Percentiles rank a stretch among this genome's conserved stretches.
These are phyloP conservation scores for Trichophyton benhamiae DNA, from an alignment of 2,329 filamentous ascomycete genomes.

Conservation along the genomic window DNA sequence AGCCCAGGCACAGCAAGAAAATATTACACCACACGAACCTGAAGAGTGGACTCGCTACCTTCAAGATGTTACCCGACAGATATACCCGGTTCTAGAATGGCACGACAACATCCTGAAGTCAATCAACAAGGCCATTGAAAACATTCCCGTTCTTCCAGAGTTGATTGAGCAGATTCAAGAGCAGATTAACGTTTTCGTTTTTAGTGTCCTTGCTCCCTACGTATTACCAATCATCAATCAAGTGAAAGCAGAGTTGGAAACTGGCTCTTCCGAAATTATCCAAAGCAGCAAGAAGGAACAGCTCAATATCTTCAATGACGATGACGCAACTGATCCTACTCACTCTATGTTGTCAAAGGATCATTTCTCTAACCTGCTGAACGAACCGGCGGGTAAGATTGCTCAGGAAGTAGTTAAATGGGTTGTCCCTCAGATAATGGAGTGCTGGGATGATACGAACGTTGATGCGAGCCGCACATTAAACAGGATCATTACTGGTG, in stretches of 20 bases:
- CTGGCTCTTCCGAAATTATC: slow-evolving; percentile 78
- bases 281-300: slow-evolving; percentile 73
- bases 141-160: slow-evolving; percentile 73
- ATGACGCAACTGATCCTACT: slow-evolving; percentile 65
- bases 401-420: slow-evolving; percentile 68
- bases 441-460: slow-evolving; percentile 69
- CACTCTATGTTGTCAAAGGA: slow-evolving; percentile 96
- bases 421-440: slow-evolving; percentile 80
- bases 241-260: slow-evolving; percentile 74
- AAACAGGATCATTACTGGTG: slow-evolving; percentile 64
- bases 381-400: slow-evolving; percentile 74
- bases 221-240: slow-evolving; percentile 75
- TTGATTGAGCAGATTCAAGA: slow-evolving; percentile 78
- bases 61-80: slow-evolving; percentile 58
- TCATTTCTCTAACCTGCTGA: slow-evolving; percentile 82
- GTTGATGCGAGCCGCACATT: slow-evolving; percentile 58
- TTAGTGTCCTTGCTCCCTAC: slow-evolving; percentile 80
- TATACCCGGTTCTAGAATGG: slow-evolving; percentile 83
- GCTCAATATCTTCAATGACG: slow-evolving; percentile 73
- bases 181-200: slow-evolving; percentile 78
- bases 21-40: slow-evolving; percentile 63
- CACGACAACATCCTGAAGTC: slow-evolving; percentile 77
- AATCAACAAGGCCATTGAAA: slow-evolving; percentile 66
- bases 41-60: slow-evolving; percentile 76
- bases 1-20: slow-evolving; percentile 58